Base-by-base conservation (phyloP, 73 alveolate species). In the Paramecium biaurelia region DNA sequence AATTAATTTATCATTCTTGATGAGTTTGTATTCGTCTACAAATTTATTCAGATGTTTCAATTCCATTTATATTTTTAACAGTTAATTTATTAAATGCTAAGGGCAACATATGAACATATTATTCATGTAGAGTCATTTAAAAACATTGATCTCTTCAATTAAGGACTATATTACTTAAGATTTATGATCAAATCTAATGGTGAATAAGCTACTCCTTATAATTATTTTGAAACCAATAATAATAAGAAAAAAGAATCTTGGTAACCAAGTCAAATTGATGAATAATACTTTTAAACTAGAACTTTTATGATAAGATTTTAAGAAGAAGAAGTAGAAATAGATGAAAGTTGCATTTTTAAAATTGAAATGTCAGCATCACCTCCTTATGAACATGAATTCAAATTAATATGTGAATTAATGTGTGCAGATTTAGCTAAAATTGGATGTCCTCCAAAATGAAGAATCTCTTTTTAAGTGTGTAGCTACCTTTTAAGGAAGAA, bases 241-340 rank as follows among this genome's bases (percentile, higher is more conserved):
- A 49, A 18, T 21, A 53, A 53, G 4, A 49, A 92, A 63, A 86
- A 92, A 67, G 85, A 92, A 38, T 26, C 70, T 89, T 21, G 47
- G 92, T 7, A 93, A 92, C 86, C 93, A 7, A 96, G 96, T 11
- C 30, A 43, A 10, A 94, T 93, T n/a, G 97, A 95, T 30, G 96
- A 95, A 58, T 67, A 85, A 5, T 59, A 94, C 45, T 95, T 93
- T 96, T 76, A 92, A 49, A 96, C 98, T 53, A 63, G 97, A 57
- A 95, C 97, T 76, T 97, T 97, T 92, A 58, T 97, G 93, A 96
- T 96, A 70, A 90, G 99, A 47, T 97, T 95, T 85, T 93, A 98
- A 67, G 99, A 97, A 89, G 99, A 97, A 92, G 99, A 97, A 85
- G 98, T 85, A 41, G 68, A 37, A 41, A 18, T 68, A n/a, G 58